Conservation (phyloP, 1,284 basidiomycete species). For the Apiotrichum akiyoshidainum region DNA sequence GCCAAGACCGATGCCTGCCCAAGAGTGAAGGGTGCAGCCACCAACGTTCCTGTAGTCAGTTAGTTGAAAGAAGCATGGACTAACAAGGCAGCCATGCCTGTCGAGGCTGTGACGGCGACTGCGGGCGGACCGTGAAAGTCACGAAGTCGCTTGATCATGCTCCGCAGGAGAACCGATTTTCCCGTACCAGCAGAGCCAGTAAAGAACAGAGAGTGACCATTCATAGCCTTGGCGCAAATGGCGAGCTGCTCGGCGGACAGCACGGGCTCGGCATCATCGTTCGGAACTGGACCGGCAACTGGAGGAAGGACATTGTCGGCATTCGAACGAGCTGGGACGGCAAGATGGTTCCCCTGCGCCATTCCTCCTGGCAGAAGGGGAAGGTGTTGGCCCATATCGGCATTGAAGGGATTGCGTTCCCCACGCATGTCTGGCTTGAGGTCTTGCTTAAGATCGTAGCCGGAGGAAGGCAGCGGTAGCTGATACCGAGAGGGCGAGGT, state of each 20-base stretch:
- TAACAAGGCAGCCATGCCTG: constrained; percentile 51
- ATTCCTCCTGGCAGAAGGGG: no score
- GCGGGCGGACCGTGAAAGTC: constrained; percentile 13
- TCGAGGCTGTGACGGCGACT: constrained; percentile 77
- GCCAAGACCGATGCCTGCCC: constrained; percentile 57
- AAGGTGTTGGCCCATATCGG: no score
- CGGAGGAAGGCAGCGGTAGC: no score
- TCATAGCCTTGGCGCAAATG: constrained; percentile 67
- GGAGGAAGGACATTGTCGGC: no score
- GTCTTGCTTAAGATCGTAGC: no score
- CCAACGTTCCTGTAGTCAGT: constrained; percentile 57
- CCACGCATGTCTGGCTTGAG: no score
- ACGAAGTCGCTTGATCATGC: constrained; percentile 67
- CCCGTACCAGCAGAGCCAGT: constrained; percentile 97
- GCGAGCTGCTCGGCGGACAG: constrained; percentile 60
- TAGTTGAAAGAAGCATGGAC: constrained; percentile 1
- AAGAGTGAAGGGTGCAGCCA: constrained; percentile 60
- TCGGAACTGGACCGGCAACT: background rate
- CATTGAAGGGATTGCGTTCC: no score
- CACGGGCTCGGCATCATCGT: constrained; percentile 42
- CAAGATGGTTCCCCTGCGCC: no score
- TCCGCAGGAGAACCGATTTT: constrained; percentile 81
- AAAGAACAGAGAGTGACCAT: constrained; percentile 77
- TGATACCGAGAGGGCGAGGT: no score
- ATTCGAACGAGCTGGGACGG: no score